Evolutionary conservation across 768 basidiomycete species (phyloP).

Genomic region (Coprinopsis marcescibilis): DNA sequence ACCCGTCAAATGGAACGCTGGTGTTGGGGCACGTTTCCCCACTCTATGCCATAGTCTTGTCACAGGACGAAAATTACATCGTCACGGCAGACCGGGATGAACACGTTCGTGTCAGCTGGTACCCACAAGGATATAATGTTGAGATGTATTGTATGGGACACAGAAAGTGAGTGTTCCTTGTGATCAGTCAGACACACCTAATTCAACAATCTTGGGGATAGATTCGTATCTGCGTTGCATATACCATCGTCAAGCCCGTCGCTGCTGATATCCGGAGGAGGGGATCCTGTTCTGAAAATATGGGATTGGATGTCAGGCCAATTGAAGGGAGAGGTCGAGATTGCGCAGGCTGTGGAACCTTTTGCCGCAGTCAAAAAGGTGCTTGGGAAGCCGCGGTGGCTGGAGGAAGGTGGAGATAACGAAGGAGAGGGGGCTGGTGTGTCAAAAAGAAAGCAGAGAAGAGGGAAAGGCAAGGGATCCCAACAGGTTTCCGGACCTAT

Average conservation of each 20-base stretch:
- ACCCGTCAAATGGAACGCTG: slow-evolving; percentile 61
- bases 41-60: slow-evolving; percentile 67
- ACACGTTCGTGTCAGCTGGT: slow-evolving; percentile 90
- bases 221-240: slow-evolving; percentile 81
- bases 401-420: slow-evolving; percentile 24
- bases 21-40: slow-evolving; percentile 87
- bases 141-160: slow-evolving; percentile 88
- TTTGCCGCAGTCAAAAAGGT: slow-evolving; percentile 38
- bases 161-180: slow-evolving; percentile 49
- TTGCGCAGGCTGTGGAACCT: slow-evolving; percentile 43
- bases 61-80: slow-evolving; percentile 63
- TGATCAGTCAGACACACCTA: too few relatives aligned
- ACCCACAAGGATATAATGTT: slow-evolving; percentile 78
- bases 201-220: slow-evolving; percentile 21
- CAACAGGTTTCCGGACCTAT: too few relatives aligned
- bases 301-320: slow-evolving; percentile 77
- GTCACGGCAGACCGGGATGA: slow-evolving; percentile 94
- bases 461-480: slow-evolving; percentile 17
- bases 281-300: slow-evolving; percentile 67
- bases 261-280: slow-evolving; percentile 79
- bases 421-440: slow-evolving; percentile 19
- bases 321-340: slow-evolving; percentile 43
- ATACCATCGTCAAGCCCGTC: slow-evolving; percentile 44
- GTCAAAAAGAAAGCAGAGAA: slow-evolving; percentile 18
- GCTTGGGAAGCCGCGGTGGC: slow-evolving; percentile 29